Conservation (phyloP, 495 filamentous ascomycete genomes). For the Jackrogersella multiformis region DNA sequence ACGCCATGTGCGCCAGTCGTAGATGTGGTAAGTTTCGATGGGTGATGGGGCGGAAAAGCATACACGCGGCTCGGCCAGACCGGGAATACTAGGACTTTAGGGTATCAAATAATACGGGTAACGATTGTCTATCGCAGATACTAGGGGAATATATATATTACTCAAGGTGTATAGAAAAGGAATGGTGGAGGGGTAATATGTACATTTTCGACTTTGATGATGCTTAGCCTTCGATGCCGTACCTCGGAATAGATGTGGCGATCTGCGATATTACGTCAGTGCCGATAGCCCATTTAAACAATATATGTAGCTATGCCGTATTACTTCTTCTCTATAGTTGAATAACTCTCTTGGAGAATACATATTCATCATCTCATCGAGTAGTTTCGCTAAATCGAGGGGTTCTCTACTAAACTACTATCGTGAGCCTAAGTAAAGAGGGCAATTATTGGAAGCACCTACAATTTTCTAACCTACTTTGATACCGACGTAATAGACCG, state of each 20-base stretch:
- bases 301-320: not conserved
- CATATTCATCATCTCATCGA: not conserved
- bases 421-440: too few relatives aligned
- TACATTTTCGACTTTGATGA: constrained; percentile 9
- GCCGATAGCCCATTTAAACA: not conserved
- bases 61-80: constrained; percentile 20
- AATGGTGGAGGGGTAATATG: not conserved
- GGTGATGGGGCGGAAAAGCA: constrained; percentile 29
- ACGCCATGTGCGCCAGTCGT: constrained; percentile 43
- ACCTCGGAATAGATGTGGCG: constrained; percentile 7
- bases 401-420: too few relatives aligned
- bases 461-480: too few relatives aligned
- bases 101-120: not conserved
- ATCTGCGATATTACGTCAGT: constrained; percentile 30
- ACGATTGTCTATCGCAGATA: not conserved
- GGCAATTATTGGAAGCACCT: too few relatives aligned
- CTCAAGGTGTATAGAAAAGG: not conserved
- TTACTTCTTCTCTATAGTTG: not conserved
- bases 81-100: not conserved
- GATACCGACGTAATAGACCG: too few relatives aligned
- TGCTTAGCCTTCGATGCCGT: not conserved
- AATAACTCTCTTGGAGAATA: not conserved
- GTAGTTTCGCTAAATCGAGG: too few relatives aligned
- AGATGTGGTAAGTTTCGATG: constrained; percentile 30
- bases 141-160: not conserved